These are phyloP conservation scores for Mycosphaerella sp. DNA, from an alignment of 2,329 filamentous ascomycete species.

Conservation along the genomic window DNA sequence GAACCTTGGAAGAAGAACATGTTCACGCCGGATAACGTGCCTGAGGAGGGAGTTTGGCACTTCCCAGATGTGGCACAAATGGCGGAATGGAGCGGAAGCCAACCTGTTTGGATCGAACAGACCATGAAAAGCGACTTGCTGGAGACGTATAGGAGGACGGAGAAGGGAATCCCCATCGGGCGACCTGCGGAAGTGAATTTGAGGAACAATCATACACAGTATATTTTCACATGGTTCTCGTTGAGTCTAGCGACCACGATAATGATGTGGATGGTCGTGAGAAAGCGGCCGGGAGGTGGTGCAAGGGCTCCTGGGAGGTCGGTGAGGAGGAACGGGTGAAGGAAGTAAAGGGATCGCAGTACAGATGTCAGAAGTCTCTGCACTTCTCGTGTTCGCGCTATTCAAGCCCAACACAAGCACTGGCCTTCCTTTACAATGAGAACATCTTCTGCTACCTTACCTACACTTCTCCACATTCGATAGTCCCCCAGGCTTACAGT, in stretches of 20 bases:
- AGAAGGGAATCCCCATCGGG: slow-evolving; percentile 82
- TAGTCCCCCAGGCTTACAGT: no score
- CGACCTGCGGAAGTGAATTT: slow-evolving; percentile 83
- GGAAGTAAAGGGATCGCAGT: no score
- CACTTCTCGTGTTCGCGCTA: no score
- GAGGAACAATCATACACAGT: slow-evolving; percentile 94
- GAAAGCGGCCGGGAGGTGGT: slow-evolving; percentile 59
- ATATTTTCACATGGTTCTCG: slow-evolving; percentile 98
- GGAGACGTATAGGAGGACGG: slow-evolving; percentile 65
- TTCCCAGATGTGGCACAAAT: slow-evolving; percentile 93
- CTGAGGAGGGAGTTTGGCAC: slow-evolving; percentile 80
- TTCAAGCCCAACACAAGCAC: no score
- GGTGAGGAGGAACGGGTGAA: slow-evolving; percentile 6
- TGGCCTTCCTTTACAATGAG: no score
- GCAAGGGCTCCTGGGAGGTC: slow-evolving; percentile 12
- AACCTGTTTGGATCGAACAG: slow-evolving; percentile 90
- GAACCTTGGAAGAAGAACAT: slow-evolving; percentile 96
- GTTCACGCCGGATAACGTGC: slow-evolving; percentile 88
- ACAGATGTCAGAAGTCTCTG: no score
- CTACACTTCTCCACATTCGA: no score
- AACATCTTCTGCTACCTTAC: no score
- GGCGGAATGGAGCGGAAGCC: slow-evolving; percentile 73
- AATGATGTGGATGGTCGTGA: slow-evolving; percentile 95
- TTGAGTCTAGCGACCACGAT: slow-evolving; percentile 71
- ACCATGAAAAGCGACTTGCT: slow-evolving; percentile 85